Conservation (phyloP, 768 basidiomycete genomes). For the Suillus sp. region DNA sequence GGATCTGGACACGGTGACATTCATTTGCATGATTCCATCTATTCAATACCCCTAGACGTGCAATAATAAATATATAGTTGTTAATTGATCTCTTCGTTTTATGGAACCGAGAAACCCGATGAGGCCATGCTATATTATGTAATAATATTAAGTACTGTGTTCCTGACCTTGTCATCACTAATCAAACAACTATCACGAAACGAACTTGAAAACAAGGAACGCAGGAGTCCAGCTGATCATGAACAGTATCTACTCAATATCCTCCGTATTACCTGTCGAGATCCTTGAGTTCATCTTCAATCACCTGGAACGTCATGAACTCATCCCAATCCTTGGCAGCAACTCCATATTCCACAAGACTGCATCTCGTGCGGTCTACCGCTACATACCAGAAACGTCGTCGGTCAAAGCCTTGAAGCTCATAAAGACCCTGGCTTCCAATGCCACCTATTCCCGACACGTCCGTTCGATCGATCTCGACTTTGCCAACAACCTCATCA, state of each 20-base stretch:
- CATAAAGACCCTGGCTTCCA: slow-evolving; percentile 42
- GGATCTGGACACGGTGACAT: background rate
- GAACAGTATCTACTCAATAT: background rate
- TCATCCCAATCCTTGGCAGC: slow-evolving; percentile 27
- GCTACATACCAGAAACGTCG: slow-evolving; percentile 36
- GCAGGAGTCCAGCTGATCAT: background rate
- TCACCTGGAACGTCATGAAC: slow-evolving; percentile 28
- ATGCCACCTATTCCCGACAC: slow-evolving; percentile 38
- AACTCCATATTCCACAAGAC: slow-evolving; percentile 31
- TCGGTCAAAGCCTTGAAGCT: slow-evolving; percentile 38
- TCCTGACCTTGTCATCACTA: background rate
- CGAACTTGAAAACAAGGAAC: background rate
- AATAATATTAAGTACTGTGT: background rate
- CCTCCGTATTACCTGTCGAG: slow-evolving; percentile 36
- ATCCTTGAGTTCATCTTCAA: slow-evolving; percentile 37
- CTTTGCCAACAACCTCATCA: slow-evolving; percentile 39
- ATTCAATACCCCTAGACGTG: slow-evolving; percentile 15
- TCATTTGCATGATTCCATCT: slow-evolving; percentile 8
- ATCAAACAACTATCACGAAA: background rate
- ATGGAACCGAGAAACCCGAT: background rate
- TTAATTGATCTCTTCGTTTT: background rate
- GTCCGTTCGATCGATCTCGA: slow-evolving; percentile 53
- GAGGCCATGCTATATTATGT: background rate
- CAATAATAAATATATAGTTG: slow-evolving; percentile 14
- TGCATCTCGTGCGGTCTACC: slow-evolving; percentile 39